phyloP scores from a whole-genome alignment of 1,284 basidiomycete genomes.

The Anthracocystis panici-leucophaei region DNA sequence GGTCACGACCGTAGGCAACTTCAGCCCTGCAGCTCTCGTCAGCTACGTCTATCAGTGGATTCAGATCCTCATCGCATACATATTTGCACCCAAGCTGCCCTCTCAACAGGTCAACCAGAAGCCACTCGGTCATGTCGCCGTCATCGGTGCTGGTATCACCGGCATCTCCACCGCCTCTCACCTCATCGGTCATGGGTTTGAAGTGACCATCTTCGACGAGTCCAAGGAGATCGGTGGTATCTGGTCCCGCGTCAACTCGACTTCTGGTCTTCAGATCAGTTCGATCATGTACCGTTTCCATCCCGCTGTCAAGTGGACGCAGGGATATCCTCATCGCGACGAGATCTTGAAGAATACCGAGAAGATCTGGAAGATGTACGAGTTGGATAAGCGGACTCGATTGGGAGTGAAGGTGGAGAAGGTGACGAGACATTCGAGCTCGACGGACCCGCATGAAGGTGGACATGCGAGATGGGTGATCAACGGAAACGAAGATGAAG shows the following conservation, averaged over 20 bases:
- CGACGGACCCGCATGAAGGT: constrained; percentile 67
- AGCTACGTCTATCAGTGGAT: constrained; percentile 62
- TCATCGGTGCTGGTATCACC: constrained; percentile 70
- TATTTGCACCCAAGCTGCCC: constrained; percentile 60
- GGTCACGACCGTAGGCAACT: constrained; percentile 25
- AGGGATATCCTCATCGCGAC: constrained; percentile 73
- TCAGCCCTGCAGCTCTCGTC: constrained; percentile 26
- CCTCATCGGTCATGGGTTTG: constrained; percentile 66
- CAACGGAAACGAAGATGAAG: constrained; percentile 69
- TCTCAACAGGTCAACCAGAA: constrained; percentile 39
- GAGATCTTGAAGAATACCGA: constrained; percentile 76
- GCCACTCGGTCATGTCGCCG: constrained; percentile 66
- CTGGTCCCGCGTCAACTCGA: constrained; percentile 76
- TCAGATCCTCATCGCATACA: constrained; percentile 58
- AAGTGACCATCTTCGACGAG: constrained; percentile 70
- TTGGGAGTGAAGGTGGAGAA: constrained; percentile 71
- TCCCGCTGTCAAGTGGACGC: constrained; percentile 57
- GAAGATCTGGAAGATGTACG: constrained; percentile 75
- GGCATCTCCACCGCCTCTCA: constrained; percentile 69
- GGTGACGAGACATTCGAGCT: constrained; percentile 63
- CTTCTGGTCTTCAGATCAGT: constrained; percentile 76
- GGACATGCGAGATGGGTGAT: constrained; percentile 74
- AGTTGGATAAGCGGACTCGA: constrained; percentile 73
- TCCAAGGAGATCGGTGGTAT: constrained; percentile 72
- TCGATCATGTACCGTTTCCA: constrained; percentile 72